Percentiles rank a stretch among this genome's conserved stretches.
Conservation (phyloP, 2,329 filamentous ascomycete genomes). For the Erysiphe neolycopersici region DNA sequence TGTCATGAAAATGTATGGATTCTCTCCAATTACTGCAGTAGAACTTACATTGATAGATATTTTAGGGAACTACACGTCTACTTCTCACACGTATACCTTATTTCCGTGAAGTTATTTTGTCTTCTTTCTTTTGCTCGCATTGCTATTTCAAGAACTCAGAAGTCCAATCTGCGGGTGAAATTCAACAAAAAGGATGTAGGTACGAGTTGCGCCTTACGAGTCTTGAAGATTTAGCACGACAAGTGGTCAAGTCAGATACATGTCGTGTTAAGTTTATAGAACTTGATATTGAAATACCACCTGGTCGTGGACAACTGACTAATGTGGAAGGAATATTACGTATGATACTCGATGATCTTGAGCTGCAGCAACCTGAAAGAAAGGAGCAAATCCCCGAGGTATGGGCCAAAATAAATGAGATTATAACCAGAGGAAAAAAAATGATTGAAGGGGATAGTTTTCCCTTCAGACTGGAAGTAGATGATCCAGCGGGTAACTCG, state of each 20-base stretch:
- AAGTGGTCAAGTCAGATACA: conserved; percentile 79
- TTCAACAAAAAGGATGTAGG: conserved; percentile 66
- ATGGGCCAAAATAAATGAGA: conserved; percentile 46
- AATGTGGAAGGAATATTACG: conserved; percentile 76
- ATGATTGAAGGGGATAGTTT: conserved; percentile 58
- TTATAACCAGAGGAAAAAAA: conserved; percentile 45
- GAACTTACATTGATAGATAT: no score
- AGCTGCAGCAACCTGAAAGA: conserved; percentile 55
- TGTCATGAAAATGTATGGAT: no score
- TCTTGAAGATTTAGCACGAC: conserved; percentile 50
- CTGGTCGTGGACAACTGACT: conserved; percentile 71
- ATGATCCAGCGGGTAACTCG: conserved; percentile 86
- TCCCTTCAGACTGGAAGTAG: conserved; percentile 67
- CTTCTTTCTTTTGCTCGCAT: conserved; percentile 84
- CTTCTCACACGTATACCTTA: conserved; percentile 83
- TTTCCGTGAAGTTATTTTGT: conserved; percentile 92
- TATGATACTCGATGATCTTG: conserved; percentile 55
- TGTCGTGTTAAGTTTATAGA: conserved; percentile 72
- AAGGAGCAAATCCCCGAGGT: conserved; percentile 56
- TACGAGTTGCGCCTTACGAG: conserved; percentile 59
- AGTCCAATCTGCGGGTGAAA: conserved; percentile 72
- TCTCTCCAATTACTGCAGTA: no score
- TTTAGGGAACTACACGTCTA: conserved; percentile 55
- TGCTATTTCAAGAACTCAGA: conserved; percentile 82
- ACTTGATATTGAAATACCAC: conserved; percentile 75